Conservation (phyloP, 2,329 filamentous ascomycete species). For the Ophiocordyceps sinensis region DNA sequence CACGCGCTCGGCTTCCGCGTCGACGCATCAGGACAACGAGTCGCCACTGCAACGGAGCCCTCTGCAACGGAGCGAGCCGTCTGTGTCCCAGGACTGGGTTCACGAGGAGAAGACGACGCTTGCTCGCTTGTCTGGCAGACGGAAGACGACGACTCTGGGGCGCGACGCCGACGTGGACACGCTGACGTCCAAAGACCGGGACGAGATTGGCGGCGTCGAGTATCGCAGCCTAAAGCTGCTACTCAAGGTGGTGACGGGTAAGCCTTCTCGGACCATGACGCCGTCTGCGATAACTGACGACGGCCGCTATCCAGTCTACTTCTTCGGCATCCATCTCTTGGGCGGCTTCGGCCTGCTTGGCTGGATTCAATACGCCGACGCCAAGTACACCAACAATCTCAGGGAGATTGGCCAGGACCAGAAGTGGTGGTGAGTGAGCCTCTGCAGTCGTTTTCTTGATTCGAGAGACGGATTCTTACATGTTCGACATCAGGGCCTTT, state of each 20-base stretch:
- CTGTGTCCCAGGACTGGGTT: too few species aligned
- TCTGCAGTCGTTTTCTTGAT: too few species aligned
- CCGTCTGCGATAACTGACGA: not conserved
- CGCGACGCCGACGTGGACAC: not conserved
- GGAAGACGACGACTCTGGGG: too few species aligned
- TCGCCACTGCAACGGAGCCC: too few species aligned
- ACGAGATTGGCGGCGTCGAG: slow-evolving; percentile 35
- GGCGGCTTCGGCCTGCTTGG: slow-evolving; percentile 31
- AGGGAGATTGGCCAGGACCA: slow-evolving; percentile 21
- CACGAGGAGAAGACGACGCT: too few species aligned
- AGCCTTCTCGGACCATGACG: slow-evolving; percentile 2
- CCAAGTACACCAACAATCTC: slow-evolving; percentile 26
- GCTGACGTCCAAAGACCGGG: slow-evolving; percentile 12
- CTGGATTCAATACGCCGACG: slow-evolving; percentile 27
- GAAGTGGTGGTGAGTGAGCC: slow-evolving; percentile 31
- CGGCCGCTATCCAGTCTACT: slow-evolving; percentile 20
- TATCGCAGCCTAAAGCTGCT: slow-evolving; percentile 34
- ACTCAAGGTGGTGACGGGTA: slow-evolving; percentile 28
- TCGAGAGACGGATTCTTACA: too few species aligned
- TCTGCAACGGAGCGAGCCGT: too few species aligned
- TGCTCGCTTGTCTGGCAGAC: too few species aligned
- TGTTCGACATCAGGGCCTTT: slow-evolving; percentile 21
- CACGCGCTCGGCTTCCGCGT: too few species aligned
- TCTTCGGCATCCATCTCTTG: slow-evolving; percentile 28
- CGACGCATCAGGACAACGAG: too few species aligned